A percentile compares a stretch with the other conserved stretches of the same genome.
Evolutionary conservation across 352 stramenopile genomes (phyloP).

Genomic region (Globisporangium paddicum): DNA sequence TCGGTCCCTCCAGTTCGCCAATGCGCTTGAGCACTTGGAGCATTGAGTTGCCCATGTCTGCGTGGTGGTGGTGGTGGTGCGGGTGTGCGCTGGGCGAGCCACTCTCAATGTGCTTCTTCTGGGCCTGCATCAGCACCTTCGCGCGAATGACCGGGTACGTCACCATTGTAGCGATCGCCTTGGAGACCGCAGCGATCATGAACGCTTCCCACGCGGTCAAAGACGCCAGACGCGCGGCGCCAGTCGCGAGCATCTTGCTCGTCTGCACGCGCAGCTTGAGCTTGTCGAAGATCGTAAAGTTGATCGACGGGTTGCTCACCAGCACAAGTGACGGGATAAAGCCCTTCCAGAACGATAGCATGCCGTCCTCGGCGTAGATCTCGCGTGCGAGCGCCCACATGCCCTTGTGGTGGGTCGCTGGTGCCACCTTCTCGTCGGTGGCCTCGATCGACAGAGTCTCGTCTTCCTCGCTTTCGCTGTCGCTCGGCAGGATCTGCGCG

Average conservation of each 20-base stretch:
- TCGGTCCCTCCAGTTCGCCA: conserved; percentile 46
- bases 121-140: conserved; percentile 84
- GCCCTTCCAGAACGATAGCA: conserved; percentile 85
- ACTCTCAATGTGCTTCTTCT: conserved; percentile 49
- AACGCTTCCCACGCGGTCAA: conserved; percentile 77
- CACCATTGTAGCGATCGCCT: conserved; percentile 76
- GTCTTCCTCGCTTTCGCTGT: conserved; percentile 34
- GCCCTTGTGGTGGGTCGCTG: conserved; percentile 20
- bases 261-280: conserved; percentile 69
- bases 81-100: conserved; percentile 5
- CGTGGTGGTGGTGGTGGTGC: conserved; percentile 41
- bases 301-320: conserved; percentile 87
- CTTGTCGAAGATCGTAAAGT: conserved; percentile 87
- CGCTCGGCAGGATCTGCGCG: conserved; percentile 61
- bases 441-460: conserved; percentile 17
- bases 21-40: conserved; percentile 63
- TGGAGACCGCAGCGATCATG: conserved; percentile 72
- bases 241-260: conserved; percentile 39
- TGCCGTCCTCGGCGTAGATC: conserved; percentile 67
- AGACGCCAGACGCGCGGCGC: conserved; percentile 32
- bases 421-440: not conserved
- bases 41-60: conserved; percentile 55
- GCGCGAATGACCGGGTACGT: conserved; percentile 89
- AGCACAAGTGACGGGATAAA: conserved; percentile 85
- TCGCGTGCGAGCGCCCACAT: conserved; percentile 44